Evolutionary conservation across 106 monocot species (phyloP), one percentile per base, ranked within the genome.

Genomic region (Dioscorea alata): DNA sequence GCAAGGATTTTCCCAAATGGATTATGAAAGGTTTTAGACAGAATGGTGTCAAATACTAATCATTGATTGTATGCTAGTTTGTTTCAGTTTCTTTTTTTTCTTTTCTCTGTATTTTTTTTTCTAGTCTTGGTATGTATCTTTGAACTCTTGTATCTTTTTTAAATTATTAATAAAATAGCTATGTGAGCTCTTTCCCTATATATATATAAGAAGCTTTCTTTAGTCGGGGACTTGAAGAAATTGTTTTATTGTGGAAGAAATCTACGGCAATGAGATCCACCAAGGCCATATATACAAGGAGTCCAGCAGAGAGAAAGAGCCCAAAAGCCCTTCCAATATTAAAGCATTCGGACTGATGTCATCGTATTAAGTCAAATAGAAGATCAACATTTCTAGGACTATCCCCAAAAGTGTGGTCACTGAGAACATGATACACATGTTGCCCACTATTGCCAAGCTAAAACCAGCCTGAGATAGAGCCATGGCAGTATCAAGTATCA

Each of bases 381-480:
- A 96, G 19, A 96, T 63, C 5, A 78, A 22, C 91, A 96, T 96
- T 8, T 91, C 96, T 18, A 92, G 59, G 2, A 89, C 14, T 33
- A 92, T 96, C 19, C 96, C 92, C 49, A 82, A 23, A 12, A 89
- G 96, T 16, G 96, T 92, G 0, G 96, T 92, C 64, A 87, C 82
- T 0, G 96, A 80, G 76, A 96, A 96, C 89, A 96, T 80, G 34
- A 88, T 33, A 78, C 86, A 86, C 96, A 96, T 96, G 75, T 84
- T 89, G 8, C 60, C 76, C 22, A 86, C 86, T 4, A 89, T 92
- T 23, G 54, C 78, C 17, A 89, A 42, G 23, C 84, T 84, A 63
- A 96, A 96, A 31, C 92, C 96, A 69, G 96, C 96, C 96, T 96
- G 84, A 31, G 18, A 80, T 25, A 33, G 69, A 42, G 10, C 42